Base-by-base conservation (phyloP, 1,284 basidiomycete genomes). In the Cerrena zonata region DNA sequence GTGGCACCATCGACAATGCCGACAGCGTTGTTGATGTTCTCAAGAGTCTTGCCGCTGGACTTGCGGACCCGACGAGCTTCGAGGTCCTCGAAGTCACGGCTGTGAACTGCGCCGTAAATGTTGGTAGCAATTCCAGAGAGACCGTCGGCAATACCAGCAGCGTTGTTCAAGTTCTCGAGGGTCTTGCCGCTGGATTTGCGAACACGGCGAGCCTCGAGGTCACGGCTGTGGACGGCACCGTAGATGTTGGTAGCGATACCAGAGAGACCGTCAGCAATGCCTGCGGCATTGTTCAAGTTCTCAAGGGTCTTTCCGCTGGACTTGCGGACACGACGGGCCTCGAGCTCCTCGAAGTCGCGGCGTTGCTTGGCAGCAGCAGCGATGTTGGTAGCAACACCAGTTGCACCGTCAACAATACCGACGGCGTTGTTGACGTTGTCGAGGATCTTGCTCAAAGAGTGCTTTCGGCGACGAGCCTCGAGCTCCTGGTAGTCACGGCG, bases 251-350 rank as follows among this genome's bases (percentile, higher is more conserved):
- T 42, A 23, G 41, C 41, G 22, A 42, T 23, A 22, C 41, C 41
- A 42, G 41, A 22, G 19, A 42, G 7, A 23, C 41, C 41, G 23
- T 42, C 41, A 7, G 41, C 41, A 23, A 42, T 42, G 15, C 41
- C 41, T 5, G 22, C 22, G 24, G 5, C 41, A 22, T 42, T 19
- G 41, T 42, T 23, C 3, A 23, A 13, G 22, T 42, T 42, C 21
- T 42, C 41, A 23, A 42, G 41, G 15, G 41, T 23, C 10, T 42
- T 19, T 19, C 41, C 23, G 41, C 41, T 23, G 7, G 19, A 13
- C n/a, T n/a, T n/a, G n/a, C n/a, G n/a, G n/a, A n/a, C n/a, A n/a
- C 47, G 36, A 24, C 47, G 47, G 22, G 47, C 36, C 27, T 48
- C 47, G n/a, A 45, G 25, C n/a, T 23, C 42, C 13, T 15, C 10